Evolutionary conservation across 164 flowering plant species (phyloP).

Genomic region (grape (Vitis vinifera)): DNA sequence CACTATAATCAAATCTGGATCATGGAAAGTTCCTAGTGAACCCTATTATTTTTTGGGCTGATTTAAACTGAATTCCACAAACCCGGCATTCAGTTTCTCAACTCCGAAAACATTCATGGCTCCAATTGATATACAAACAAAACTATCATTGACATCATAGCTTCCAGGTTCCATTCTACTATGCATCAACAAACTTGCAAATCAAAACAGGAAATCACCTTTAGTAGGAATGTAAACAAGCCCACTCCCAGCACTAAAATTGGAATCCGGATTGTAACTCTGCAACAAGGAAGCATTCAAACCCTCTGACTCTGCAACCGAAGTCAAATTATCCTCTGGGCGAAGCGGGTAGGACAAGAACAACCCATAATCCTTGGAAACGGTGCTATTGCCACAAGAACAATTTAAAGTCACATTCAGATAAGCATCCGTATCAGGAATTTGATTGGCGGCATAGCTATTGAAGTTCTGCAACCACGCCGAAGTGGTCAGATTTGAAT

Average conservation of each 20-base stretch:
- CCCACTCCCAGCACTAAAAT: slow-evolving; percentile 51
- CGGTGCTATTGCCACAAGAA: slow-evolving; percentile 46
- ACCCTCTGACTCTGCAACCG: slow-evolving; percentile 12
- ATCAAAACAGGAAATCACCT: slow-evolving; percentile 38
- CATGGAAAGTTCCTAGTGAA: too few relatives aligned
- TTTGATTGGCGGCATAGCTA: slow-evolving; percentile 9
- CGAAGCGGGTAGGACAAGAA: slow-evolving; percentile 62
- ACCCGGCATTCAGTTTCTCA: too few relatives aligned
- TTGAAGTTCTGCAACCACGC: slow-evolving; percentile 34
- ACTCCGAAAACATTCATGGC: too few relatives aligned
- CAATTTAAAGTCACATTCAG: slow-evolving; percentile 70
- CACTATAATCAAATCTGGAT: too few relatives aligned
- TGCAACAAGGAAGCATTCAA: slow-evolving; percentile 28
- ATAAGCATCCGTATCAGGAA: slow-evolving; percentile 26
- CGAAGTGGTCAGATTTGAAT: slow-evolving; percentile 43
- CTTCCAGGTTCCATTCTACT: too few relatives aligned
- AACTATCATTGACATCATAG: too few relatives aligned
- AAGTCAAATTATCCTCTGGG: slow-evolving; percentile 30
- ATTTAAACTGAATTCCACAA: too few relatives aligned
- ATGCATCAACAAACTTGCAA: too few relatives aligned
- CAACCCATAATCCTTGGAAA: slow-evolving; percentile 57
- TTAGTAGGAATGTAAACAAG: slow-evolving; percentile 60
- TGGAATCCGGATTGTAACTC: slow-evolving; percentile 42
- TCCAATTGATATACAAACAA: too few relatives aligned
- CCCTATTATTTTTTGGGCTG: too few relatives aligned